Base-by-base conservation (phyloP, 495 filamentous ascomycete species). In the Penicillium cinerascens region DNA sequence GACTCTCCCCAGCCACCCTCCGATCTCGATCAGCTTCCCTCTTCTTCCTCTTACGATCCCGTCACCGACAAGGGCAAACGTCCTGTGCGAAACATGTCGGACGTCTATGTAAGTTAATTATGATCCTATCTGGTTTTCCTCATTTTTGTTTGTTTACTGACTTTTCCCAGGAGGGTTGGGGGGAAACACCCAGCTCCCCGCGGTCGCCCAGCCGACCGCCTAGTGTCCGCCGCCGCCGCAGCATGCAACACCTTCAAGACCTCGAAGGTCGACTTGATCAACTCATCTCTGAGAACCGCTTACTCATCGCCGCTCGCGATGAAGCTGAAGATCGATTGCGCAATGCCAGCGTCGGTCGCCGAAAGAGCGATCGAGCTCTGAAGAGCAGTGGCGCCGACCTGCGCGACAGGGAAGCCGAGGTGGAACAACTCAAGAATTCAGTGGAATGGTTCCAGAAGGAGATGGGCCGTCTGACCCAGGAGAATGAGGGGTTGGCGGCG, bases 191-290 rank as follows among this genome's bases (percentile, higher is more conserved):
- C 64, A 88, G 85, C 58, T 95, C 90, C 63, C 91, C 92, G 60
- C 86, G 85, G 66, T 97, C 95, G 59, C 93, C 93, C 45, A 95
- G 91, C 58, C 88, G 95, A 69, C 92, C 92, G 66, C 91, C 92
- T 69, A 97, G 90, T 78, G 86, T 95, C 78, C 91, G 92, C 54
- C 89, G 90, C 64, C 87, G 91, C 55, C 93, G 93, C 70, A 97
- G 91, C 78, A 89, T 96, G 86, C 93, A 97, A 72, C 84, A 97
- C 44, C 79, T 95, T 41, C 71, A 75, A 66, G 91, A 97, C 49
- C 82, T 97, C 38, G 82, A 88, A 60, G 64, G 78, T 27, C 80
- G 78, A 61, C 78, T 96, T 56, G 90, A 95, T 55, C 87, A 90
- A 65, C 74, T 96, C 43, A 74, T 85, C 37, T 82, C 88, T 0